A percentile compares a stretch with the other conserved stretches of the same genome.
These are phyloP conservation scores for Fusarium veterinarium DNA, from an alignment of 2,329 filamentous ascomycete species.

Conservation along the genomic window DNA sequence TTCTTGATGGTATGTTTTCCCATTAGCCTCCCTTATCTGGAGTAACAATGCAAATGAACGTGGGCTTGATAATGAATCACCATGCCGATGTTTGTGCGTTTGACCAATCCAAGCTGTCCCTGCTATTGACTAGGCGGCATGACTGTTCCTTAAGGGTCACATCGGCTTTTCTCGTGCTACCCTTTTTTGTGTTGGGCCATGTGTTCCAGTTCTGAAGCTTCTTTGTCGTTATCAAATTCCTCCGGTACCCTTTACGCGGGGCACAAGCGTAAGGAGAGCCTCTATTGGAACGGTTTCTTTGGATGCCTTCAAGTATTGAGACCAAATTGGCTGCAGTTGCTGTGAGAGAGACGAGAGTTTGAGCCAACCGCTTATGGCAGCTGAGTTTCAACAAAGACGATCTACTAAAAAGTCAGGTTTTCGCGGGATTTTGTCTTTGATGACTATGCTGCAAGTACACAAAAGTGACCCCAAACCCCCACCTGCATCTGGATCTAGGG, in stretches of 20 bases:
- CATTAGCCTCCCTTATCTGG: conserved; percentile 33
- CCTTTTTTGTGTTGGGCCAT: conserved; percentile 24
- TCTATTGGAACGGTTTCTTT: conserved; percentile 10
- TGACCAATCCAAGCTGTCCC: conserved; percentile 21
- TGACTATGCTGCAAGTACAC: conserved; percentile 7
- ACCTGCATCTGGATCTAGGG: conserved; percentile 39
- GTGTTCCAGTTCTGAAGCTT: conserved; percentile 17
- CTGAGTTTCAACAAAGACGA: conserved; percentile 9
- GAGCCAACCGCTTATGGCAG: conserved; percentile 27
- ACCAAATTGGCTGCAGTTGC: not conserved
- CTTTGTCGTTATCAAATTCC: conserved; percentile 32
- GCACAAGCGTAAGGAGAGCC: not conserved
- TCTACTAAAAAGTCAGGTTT: conserved; percentile 1
- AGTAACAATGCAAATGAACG: conserved; percentile 13
- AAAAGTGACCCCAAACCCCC: conserved; percentile 22
- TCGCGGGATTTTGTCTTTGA: not conserved
- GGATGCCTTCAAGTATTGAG: not conserved
- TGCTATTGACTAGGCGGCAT: conserved; percentile 12
- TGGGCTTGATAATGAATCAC: conserved; percentile 37
- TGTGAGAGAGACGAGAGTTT: conserved; percentile 6
- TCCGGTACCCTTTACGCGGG: conserved; percentile 3
- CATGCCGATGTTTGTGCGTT: conserved; percentile 20
- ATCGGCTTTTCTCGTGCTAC: conserved; percentile 23
- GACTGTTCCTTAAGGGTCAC: conserved; percentile 29
- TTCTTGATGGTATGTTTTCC: conserved; percentile 27